Base-by-base conservation (phyloP, 2,329 filamentous ascomycete species). In the Geosmithia putterillii region DNA sequence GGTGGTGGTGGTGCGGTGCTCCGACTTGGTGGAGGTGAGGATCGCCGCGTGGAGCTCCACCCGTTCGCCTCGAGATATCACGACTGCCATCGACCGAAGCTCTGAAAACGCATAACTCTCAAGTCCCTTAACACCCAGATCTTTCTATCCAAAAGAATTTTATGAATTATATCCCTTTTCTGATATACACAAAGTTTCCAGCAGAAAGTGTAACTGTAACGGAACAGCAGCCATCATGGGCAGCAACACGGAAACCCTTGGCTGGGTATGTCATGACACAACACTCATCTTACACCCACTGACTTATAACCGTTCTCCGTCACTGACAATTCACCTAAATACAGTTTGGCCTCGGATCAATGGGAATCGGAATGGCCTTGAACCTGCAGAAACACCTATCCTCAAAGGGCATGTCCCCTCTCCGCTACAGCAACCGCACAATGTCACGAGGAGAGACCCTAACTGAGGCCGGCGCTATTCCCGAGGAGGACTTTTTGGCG, bases 311-410 rank as follows among this genome's bases (percentile, higher is more conserved):
- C 10, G 10, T 32, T 32, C 28, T 14, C 7, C 23, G 15, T 32
- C 15, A 14, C 28, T 32, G 15, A 32, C 28, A 32, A 38, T 38
- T 18, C 35, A 17, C n/a, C n/a, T n/a, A 37, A 18, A 21, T 19
- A 7, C 20, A 38, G 17, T 19, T 38, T 8, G 70, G 70, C 4
- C 61, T 74, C 0, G 70, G 71, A 1, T 73, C 67, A 1, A 74
- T 74, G 70, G 71, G 71, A 2, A 54, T 63, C 1, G 57, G 54
- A 2, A 74, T 74, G 71, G 65, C 70, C 1, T 56, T 53, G 7
- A 73, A 74, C 45, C 56, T 74, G 0, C 70, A 73, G 36, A 64
- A 57, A 21, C 54, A 72, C 41, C 46, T 72, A 0, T 45, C 40
- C 1, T 43, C 47, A 5, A 48, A 20, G 10, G 14, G 43, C 7